Evolutionary conservation across 148 eudicot genomes (phyloP), one percentile per base, ranked within the genome.

Genomic region (Vaccinium macrocarpon): DNA sequence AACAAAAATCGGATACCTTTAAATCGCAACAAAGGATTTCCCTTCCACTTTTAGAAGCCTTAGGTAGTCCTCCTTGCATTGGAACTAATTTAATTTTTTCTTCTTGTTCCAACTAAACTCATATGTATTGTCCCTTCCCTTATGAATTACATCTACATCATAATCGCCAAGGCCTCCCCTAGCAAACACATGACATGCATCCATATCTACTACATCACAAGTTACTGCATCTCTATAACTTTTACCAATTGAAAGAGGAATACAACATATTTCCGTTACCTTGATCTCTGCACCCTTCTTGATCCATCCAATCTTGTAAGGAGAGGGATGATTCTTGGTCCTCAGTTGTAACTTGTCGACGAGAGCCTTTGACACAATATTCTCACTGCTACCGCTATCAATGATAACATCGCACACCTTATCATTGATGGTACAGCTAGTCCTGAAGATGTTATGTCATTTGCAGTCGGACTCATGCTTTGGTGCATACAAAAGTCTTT

Each of bases 361-460:
- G 4, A 62, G 70, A 62, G 70, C 27, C 70, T 4, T 62, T n/a
- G 29, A 62, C 70, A 21, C 70, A 62, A 62, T 62, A 62, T 62
- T 62, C 25, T 62, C 70, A n/a, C 70, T 62, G 27, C 70, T n/a
- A 9, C 70, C 3, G 3, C 70, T 62, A 23, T 62, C 70, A 19
- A 62, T 62, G 70, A 62, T 62, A 8, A 62, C 12, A 23, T 62
- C 70, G 10, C 70, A 62, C 70, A 62, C 70, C 70, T 62, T 62
- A 19, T 9, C 70, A 62, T 62, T 62, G 70, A 62, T 62, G 70
- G 70, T 62, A 62, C 11, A 62, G 12, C 70, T 19, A 62, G 29
- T 62, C n/a, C 70, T 62, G 70, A 62, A 62, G 70, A 62, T 62
- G 70, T 62, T 62, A 62, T 57, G 62, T 18, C 62, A n/a, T n/a